Percentiles rank a stretch among this genome's conserved stretches.
phyloP scores from a whole-genome alignment of 164 flowering plant species.

The Santalum album region DNA sequence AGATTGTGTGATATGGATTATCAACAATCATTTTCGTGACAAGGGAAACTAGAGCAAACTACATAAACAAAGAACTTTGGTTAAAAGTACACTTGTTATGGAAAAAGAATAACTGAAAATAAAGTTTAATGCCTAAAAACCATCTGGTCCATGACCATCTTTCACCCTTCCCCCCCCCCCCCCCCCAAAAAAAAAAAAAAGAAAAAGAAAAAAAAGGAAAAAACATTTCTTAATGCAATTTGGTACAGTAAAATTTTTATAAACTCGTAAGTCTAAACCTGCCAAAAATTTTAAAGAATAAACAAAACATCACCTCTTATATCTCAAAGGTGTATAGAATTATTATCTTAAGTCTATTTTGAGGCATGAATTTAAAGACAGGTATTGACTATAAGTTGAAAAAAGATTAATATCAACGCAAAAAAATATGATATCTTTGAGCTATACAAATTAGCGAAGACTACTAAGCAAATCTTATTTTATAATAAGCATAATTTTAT shows the following conservation, averaged over 20 bases:
- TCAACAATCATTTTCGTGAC: slow-evolving; percentile 92
- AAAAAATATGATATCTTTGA: too few species aligned
- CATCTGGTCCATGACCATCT: slow-evolving; percentile 50
- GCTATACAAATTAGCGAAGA: too few species aligned
- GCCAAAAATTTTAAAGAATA: slow-evolving; percentile 9
- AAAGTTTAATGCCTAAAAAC: slow-evolving; percentile 53
- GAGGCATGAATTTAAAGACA: too few species aligned
- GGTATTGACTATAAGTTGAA: too few species aligned
- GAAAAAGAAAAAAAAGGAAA: too few species aligned
- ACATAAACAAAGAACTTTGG: slow-evolving; percentile 18
- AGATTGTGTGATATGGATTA: slow-evolving; percentile 93
- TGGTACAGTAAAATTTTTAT: slow-evolving; percentile 84
- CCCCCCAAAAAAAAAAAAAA: too few species aligned
- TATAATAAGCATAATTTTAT: too few species aligned
- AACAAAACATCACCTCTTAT: background rate
- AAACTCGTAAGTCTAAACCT: slow-evolving; percentile 95
- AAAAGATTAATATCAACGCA: too few species aligned
- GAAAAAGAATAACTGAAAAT: background rate
- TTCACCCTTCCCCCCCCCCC: too few species aligned
- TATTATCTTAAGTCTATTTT: too few species aligned
- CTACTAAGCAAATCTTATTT: too few species aligned
- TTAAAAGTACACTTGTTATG: slow-evolving; percentile 5
- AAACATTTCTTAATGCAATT: slow-evolving; percentile 95
- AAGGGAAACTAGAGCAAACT: slow-evolving; percentile 92
- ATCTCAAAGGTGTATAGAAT: too few species aligned